Conservation (phyloP, 768 basidiomycete genomes). For the Cystobasidium onofrii region DNA sequence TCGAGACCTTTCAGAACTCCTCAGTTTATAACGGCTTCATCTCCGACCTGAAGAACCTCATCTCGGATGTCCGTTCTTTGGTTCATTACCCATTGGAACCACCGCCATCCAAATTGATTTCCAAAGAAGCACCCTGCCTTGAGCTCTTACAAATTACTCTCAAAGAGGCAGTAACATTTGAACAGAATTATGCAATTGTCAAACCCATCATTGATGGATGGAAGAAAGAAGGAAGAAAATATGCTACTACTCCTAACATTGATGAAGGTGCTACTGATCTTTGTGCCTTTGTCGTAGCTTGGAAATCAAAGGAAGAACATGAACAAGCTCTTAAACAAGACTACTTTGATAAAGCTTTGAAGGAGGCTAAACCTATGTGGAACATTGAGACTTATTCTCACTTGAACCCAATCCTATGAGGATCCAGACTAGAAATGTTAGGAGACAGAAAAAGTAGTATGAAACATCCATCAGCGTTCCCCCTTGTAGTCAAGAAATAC, state of each 20-base stretch:
- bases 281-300: not conserved
- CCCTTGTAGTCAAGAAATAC: too few species aligned
- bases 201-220: not conserved
- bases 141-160: not conserved
- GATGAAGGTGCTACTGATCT: slow-evolving; percentile 1
- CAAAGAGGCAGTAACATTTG: not conserved
- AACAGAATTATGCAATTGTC: not conserved
- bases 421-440: too few species aligned
- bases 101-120: not conserved
- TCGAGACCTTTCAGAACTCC: not conserved
- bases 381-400: not conserved
- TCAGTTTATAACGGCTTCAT: not conserved
- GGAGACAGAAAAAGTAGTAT: too few species aligned
- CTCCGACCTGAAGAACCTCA: not conserved
- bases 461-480: too few species aligned
- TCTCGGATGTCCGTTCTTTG: not conserved
- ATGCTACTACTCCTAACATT: not conserved
- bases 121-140: not conserved
- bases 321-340: not conserved
- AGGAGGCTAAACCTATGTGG: not conserved
- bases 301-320: not conserved
- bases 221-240: not conserved
- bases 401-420: not conserved
- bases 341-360: not conserved
- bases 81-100: not conserved